phyloP scores from a whole-genome alignment of 2,329 filamentous ascomycete genomes.

The Venturia effusa region DNA sequence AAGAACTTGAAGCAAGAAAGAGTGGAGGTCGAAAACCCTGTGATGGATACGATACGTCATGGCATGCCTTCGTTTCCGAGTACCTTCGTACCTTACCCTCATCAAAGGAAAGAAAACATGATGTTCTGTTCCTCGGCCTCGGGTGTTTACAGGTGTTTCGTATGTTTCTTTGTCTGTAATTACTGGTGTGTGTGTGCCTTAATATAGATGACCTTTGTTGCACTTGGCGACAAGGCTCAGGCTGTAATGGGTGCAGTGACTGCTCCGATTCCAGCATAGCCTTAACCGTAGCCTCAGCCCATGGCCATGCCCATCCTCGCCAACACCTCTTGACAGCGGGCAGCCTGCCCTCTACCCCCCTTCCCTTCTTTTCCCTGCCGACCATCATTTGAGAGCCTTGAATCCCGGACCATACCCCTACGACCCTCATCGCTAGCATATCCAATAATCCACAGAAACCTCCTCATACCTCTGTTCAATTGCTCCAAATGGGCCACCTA shows the following conservation, averaged over 20 bases:
- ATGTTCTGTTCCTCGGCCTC: too few relatives aligned
- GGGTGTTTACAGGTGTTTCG: too few relatives aligned
- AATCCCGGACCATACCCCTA: background rate
- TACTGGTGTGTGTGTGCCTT: background rate
- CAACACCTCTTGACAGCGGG: conserved; percentile 1
- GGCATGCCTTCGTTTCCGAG: background rate
- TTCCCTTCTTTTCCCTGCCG: background rate
- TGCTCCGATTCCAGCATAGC: background rate
- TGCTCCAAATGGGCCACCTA: background rate
- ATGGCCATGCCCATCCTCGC: background rate
- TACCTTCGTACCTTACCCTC: too few relatives aligned
- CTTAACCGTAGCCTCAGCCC: too few relatives aligned
- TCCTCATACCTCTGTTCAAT: background rate
- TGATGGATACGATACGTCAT: background rate
- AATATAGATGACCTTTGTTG: background rate
- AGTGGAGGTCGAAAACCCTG: background rate
- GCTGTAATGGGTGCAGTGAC: background rate
- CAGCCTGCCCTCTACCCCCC: too few relatives aligned
- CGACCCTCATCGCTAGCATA: background rate
- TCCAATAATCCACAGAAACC: background rate
- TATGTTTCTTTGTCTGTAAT: background rate
- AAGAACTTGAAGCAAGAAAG: background rate
- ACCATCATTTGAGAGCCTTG: background rate
- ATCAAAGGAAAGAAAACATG: background rate
- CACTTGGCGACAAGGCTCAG: background rate